These are phyloP conservation scores for Beauveria asiatica DNA, from an alignment of 2,329 filamentous ascomycete genomes.

Conservation along the genomic window DNA sequence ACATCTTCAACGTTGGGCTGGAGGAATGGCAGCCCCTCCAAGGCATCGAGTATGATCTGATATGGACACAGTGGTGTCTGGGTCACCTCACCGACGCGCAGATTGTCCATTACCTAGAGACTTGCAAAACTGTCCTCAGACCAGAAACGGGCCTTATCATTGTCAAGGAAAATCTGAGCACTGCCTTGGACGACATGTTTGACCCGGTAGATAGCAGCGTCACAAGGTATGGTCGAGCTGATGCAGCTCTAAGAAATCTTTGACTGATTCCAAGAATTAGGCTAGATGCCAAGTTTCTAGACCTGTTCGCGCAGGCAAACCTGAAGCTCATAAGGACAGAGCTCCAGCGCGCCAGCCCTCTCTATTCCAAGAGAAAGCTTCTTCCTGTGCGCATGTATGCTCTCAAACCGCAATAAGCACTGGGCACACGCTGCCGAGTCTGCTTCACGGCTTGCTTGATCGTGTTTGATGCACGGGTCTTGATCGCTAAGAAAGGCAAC, in stretches of 20 bases:
- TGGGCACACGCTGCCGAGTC: not conserved
- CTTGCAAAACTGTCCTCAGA: conserved; percentile 41
- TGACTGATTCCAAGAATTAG: conserved; percentile 28
- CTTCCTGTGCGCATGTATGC: conserved; percentile 75
- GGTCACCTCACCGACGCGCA: conserved; percentile 72
- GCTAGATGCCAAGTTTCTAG: conserved; percentile 61
- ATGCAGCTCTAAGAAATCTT: not conserved
- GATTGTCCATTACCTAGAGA: conserved; percentile 56
- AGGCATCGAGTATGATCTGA: conserved; percentile 40
- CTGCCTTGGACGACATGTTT: conserved; percentile 55
- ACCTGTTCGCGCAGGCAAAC: conserved; percentile 60
- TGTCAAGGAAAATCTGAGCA: conserved; percentile 60
- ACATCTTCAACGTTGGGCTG: conserved; percentile 64
- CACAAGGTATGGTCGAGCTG: conserved; percentile 44
- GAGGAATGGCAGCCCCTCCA: conserved; percentile 55
- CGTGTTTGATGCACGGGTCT: too few species aligned
- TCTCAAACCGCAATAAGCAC: conserved; percentile 34
- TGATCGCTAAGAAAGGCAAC: not conserved
- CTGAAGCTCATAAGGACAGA: conserved; percentile 60
- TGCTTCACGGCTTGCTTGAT: not conserved
- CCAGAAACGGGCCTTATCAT: conserved; percentile 26
- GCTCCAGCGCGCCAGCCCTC: conserved; percentile 60
- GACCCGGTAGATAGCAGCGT: conserved; percentile 71
- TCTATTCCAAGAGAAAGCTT: conserved; percentile 41
- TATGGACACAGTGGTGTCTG: conserved; percentile 12